Evolutionary conservation across 2,329 filamentous ascomycete genomes (phyloP).

Genomic region (Claviceps fusiformis): DNA sequence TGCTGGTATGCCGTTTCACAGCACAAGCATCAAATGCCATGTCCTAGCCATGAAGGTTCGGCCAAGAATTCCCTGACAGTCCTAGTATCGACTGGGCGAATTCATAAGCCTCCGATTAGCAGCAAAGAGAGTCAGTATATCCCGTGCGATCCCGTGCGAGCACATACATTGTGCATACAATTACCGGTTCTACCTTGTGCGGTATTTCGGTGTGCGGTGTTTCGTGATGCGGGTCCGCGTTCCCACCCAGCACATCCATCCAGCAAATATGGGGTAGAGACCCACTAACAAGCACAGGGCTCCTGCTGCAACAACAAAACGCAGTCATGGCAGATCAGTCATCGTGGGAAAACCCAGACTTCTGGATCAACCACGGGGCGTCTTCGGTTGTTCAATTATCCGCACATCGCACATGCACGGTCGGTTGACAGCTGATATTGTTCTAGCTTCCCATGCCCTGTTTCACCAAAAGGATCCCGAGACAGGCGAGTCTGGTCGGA

Average conservation of each 20-base stretch:
- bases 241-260: background rate
- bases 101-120: background rate
- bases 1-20: background rate
- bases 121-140: background rate
- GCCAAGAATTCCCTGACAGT: background rate
- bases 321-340: background rate
- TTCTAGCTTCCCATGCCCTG: background rate
- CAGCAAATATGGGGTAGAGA: background rate
- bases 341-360: no score
- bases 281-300: background rate
- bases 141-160: no score
- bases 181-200: no score
- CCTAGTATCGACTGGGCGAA: background rate
- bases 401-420: background rate
- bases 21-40: background rate
- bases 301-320: background rate
- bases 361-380: background rate
- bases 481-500: background rate
- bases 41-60: background rate
- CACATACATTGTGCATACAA: no score
- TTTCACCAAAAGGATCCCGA: slow-evolving; percentile 1
- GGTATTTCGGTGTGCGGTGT: no score
- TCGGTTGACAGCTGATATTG: background rate
- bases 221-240: no score
- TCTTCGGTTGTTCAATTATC: background rate